Evolutionary conservation across 805 yeast genomes (phyloP).

Genomic region (Zygotorulaspora chibaensis): DNA sequence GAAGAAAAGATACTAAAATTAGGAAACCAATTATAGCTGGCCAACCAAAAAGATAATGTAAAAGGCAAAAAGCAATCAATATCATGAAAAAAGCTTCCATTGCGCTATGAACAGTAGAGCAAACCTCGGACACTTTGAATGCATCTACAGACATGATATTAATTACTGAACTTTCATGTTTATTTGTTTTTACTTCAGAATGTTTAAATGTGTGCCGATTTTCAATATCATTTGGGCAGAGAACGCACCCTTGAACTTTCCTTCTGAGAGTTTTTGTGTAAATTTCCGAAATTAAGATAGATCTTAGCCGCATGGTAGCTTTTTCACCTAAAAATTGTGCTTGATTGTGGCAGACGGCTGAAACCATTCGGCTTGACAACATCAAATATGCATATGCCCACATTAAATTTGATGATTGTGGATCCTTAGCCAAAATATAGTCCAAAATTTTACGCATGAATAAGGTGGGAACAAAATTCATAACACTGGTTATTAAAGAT

Average conservation of each 20-base stretch:
- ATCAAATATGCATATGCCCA: background rate
- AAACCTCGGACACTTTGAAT: conserved; percentile 2
- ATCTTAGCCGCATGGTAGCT: conserved; percentile 2
- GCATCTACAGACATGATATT: conserved; percentile 4
- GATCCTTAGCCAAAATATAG: background rate
- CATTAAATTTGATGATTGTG: conserved; percentile 4
- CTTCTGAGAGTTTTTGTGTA: conserved; percentile 2
- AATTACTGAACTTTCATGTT: background rate
- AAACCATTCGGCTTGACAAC: background rate
- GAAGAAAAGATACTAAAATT: conserved; percentile 57
- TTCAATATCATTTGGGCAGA: background rate
- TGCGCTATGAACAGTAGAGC: background rate
- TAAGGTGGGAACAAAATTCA: background rate
- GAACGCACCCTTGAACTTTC: background rate
- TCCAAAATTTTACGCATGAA: background rate
- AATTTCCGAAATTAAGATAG: conserved; percentile 1
- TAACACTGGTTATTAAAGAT: background rate
- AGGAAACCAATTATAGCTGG: conserved; percentile 72
- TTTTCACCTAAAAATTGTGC: conserved; percentile 1
- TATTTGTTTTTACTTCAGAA: background rate
- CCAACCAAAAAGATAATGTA: conserved; percentile 1
- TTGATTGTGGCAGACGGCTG: conserved; percentile 1
- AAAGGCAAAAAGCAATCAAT: background rate
- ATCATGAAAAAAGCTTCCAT: conserved; percentile 1
- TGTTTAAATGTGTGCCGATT: background rate